A percentile compares a stretch with the other conserved stretches of the same genome.
Conservation (phyloP, 2,329 filamentous ascomycete genomes). For the Kalaharituber pfeilii region DNA sequence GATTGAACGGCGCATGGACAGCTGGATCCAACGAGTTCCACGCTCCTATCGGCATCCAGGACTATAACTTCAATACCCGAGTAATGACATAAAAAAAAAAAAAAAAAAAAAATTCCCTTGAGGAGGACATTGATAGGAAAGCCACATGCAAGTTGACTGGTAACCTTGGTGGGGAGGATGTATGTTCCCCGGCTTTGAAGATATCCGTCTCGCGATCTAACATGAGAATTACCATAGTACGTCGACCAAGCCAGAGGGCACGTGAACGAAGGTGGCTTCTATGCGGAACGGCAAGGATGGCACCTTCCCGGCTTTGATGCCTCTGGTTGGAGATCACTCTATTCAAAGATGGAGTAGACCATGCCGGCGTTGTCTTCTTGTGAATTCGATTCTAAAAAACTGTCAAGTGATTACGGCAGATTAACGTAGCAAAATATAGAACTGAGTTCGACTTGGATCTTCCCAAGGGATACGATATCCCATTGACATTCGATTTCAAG, state of each 20-base stretch:
- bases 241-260: conserved; percentile 42
- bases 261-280: conserved; percentile 44
- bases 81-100: too few species aligned
- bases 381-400: background rate
- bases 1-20: conserved; percentile 48
- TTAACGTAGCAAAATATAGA: conserved; percentile 1
- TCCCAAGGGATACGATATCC: conserved; percentile 42
- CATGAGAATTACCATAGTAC: conserved; percentile 29
- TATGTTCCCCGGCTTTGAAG: too few species aligned
- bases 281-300: conserved; percentile 44
- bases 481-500: conserved; percentile 42
- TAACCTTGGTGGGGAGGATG: conserved; percentile 46
- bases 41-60: conserved; percentile 40
- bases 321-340: conserved; percentile 31
- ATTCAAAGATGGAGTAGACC: conserved; percentile 25
- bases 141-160: conserved; percentile 50
- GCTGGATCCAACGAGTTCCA: conserved; percentile 41
- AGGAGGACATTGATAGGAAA: conserved; percentile 27
- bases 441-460: conserved; percentile 40
- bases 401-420: background rate
- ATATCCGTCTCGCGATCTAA: background rate
- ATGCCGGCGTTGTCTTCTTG: conserved; percentile 35
- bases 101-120: too few species aligned
- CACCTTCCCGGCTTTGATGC: conserved; percentile 40
- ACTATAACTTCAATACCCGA: conserved; percentile 37